These are phyloP conservation scores for Scleroderma bovista DNA, from an alignment of 768 basidiomycete species.

Conservation along the genomic window DNA sequence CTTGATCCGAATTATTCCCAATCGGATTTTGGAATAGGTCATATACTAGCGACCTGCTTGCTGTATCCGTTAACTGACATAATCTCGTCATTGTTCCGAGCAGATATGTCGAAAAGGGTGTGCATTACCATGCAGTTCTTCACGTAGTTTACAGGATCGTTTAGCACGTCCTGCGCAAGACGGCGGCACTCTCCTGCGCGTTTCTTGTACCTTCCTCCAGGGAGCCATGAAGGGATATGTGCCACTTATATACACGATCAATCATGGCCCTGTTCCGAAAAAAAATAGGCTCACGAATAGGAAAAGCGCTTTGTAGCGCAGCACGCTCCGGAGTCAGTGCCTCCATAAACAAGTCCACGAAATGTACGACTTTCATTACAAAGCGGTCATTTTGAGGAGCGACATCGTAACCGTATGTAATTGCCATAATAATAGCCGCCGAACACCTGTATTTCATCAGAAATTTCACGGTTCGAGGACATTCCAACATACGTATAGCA, in stretches of 20 bases:
- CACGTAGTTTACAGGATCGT: conserved; percentile 18
- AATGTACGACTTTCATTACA: conserved; percentile 14
- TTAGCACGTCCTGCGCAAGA: conserved; percentile 18
- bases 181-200: conserved; percentile 12
- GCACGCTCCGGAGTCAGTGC: conserved; percentile 18
- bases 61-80: conserved; percentile 15
- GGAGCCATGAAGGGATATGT: conserved; percentile 30
- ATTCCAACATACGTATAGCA: conserved; percentile 18
- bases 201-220: conserved; percentile 24
- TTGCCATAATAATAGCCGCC: conserved; percentile 18
- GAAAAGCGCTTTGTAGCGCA: conserved; percentile 16
- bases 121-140: conserved; percentile 16
- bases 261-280: neutral
- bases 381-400: conserved; percentile 20
- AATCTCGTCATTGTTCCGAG: neutral
- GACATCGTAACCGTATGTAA: conserved; percentile 23
- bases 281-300: conserved; percentile 17
- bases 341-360: conserved; percentile 6
- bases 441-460: conserved; percentile 12
- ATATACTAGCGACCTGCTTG: conserved; percentile 17
- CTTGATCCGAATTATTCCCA: neutral
- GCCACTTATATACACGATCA: conserved; percentile 4
- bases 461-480: neutral
- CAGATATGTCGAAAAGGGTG: neutral
- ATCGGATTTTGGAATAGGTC: conserved; percentile 8